These are phyloP conservation scores for Nannizziopsis barbatae DNA, from an alignment of 2,329 filamentous ascomycete genomes.

Conservation along the genomic window DNA sequence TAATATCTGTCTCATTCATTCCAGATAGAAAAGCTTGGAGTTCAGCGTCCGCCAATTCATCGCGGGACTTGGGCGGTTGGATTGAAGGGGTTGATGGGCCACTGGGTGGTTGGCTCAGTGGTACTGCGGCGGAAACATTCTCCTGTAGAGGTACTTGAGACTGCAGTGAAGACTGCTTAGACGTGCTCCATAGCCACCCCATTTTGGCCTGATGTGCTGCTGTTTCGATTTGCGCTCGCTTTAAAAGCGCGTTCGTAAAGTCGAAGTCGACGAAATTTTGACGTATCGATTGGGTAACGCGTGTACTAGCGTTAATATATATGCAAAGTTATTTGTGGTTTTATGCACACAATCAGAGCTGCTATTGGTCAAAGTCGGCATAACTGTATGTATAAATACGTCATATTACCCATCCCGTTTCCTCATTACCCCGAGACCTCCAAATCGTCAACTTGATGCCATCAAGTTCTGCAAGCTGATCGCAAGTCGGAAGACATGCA, in stretches of 20 bases:
- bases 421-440: no score
- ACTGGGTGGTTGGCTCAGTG: not conserved
- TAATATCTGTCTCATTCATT: slow-evolving; percentile 27
- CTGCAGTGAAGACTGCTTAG: slow-evolving; percentile 20
- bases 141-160: slow-evolving; percentile 5
- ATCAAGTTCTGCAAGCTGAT: no score
- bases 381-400: not conserved
- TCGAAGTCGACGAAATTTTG: slow-evolving; percentile 1
- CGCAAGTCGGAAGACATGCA: no score
- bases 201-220: slow-evolving; percentile 22
- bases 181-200: slow-evolving; percentile 39
- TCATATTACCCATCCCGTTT: no score
- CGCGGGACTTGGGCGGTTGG: slow-evolving; percentile 19
- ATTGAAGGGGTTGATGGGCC: not conserved
- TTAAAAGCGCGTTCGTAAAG: no score
- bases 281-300: slow-evolving; percentile 3
- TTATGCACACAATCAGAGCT: no score
- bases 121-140: not conserved
- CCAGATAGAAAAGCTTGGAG: slow-evolving; percentile 44
- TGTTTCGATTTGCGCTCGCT: not conserved
- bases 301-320: slow-evolving; percentile 3
- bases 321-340: not conserved
- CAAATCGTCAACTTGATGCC: no score
- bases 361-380: no score
- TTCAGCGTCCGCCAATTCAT: slow-evolving; percentile 44